Percentiles rank a stretch among this genome's conserved stretches.
Evolutionary conservation across 129 eudicot species (phyloP).

Genomic region (Pittosporum tobira): DNA sequence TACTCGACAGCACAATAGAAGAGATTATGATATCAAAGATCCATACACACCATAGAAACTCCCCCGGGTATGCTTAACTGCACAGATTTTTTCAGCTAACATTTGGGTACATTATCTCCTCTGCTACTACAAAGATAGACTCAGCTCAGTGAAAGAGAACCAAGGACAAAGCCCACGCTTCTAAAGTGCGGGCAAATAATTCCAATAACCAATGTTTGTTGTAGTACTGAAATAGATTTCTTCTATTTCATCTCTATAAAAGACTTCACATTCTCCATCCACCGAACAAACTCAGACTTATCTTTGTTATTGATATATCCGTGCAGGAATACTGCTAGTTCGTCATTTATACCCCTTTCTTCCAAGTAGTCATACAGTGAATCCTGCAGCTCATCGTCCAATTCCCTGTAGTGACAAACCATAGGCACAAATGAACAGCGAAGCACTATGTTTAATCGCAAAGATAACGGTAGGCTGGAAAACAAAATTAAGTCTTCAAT

Average conservation of each 20-base stretch:
- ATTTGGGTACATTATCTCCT: not conserved
- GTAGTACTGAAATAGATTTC: not conserved
- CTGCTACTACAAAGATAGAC: too few relatives aligned
- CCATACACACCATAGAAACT: not conserved
- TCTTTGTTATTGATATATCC: constrained; percentile 33
- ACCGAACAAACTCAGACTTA: constrained; percentile 32
- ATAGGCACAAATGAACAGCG: not conserved
- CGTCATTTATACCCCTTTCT: constrained; percentile 44
- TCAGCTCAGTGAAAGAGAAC: not conserved
- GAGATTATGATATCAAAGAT: too few relatives aligned
- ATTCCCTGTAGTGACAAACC: constrained; percentile 30
- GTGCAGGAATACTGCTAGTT: constrained; percentile 38
- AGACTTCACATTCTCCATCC: constrained; percentile 32
- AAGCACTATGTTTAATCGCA: not conserved
- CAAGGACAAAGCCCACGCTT: not conserved
- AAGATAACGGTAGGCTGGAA: too few relatives aligned
- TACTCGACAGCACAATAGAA: too few relatives aligned
- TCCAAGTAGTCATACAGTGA: constrained; percentile 43
- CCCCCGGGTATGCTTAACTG: not conserved
- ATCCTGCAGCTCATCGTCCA: constrained; percentile 47
- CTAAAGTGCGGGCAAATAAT: not conserved
- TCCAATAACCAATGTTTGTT: not conserved
- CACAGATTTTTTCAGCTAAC: not conserved
- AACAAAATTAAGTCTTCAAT: not conserved
- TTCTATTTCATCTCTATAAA: constrained; percentile 22